phyloP scores from a whole-genome alignment of 78 protist species.

The Emiliania huxleyi region DNA sequence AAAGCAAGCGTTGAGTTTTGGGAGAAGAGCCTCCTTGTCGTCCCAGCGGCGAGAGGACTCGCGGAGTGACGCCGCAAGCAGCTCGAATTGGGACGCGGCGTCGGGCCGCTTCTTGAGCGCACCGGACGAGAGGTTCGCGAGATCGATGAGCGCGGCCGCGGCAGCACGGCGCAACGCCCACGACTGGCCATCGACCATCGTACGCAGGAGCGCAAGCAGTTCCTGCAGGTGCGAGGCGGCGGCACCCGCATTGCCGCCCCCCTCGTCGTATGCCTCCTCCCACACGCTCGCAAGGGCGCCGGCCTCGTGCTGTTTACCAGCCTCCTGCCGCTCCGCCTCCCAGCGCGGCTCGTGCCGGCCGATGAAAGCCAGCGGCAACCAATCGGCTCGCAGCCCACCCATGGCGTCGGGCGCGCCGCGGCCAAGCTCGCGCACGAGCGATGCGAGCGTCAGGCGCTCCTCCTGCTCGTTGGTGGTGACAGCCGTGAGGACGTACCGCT shows the following conservation, averaged over 20 bases:
- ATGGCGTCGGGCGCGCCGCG: neutral
- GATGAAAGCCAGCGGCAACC: neutral
- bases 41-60: neutral
- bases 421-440: neutral
- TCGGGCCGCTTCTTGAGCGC: neutral
- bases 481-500: neutral
- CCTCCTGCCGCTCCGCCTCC: neutral
- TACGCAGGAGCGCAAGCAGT: neutral
- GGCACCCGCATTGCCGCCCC: neutral
- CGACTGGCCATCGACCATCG: neutral
- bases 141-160: neutral
- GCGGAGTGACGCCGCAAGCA: neutral
- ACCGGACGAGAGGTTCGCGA: neutral
- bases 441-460: neutral
- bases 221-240: neutral
- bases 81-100: neutral
- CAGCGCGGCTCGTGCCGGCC: neutral
- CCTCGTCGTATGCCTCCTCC: neutral
- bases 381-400: neutral
- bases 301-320: neutral
- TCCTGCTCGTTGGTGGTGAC: neutral
- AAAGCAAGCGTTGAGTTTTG: neutral
- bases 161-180: conserved; percentile 27
- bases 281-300: neutral
- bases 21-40: neutral